A percentile compares a stretch with the other conserved stretches of the same genome.
Conservation (phyloP, 1,284 basidiomycete genomes). For the Xerocomus nothofagi region DNA sequence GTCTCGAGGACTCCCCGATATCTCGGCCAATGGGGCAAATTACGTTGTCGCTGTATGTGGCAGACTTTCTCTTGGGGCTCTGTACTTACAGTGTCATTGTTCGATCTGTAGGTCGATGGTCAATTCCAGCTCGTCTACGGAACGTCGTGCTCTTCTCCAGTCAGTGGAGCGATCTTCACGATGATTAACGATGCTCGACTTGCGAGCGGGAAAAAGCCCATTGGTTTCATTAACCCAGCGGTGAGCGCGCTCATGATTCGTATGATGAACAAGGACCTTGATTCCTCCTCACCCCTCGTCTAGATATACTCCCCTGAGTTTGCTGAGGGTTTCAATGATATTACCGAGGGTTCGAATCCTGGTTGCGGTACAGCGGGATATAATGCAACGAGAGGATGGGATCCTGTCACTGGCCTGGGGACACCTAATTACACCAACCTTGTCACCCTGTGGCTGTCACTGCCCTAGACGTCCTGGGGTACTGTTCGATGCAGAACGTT, state of each 20-base stretch:
- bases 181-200: conserved; percentile 50
- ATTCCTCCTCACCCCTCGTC: neutral
- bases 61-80: too few species aligned
- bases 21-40: conserved; percentile 42
- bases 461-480: neutral
- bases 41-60: conserved; percentile 36
- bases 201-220: conserved; percentile 36
- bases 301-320: conserved; percentile 30
- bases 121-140: conserved; percentile 35
- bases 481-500: neutral
- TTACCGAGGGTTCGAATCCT: conserved; percentile 42
- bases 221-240: conserved; percentile 41
- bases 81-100: neutral
- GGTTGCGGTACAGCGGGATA: conserved; percentile 40
- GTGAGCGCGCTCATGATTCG: conserved; percentile 16
- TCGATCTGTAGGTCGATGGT: conserved; percentile 32
- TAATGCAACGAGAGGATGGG: conserved; percentile 38
- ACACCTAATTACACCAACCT: neutral
- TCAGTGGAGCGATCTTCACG: conserved; percentile 42
- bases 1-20: conserved; percentile 47
- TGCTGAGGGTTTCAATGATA: conserved; percentile 39
- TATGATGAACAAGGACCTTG: neutral
- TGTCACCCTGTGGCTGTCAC: neutral
- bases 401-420: conserved; percentile 37
- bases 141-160: conserved; percentile 41